Evolutionary conservation across 176 grass and related monocot genomes (phyloP).

Genomic region (Phoenix roebelenii): DNA sequence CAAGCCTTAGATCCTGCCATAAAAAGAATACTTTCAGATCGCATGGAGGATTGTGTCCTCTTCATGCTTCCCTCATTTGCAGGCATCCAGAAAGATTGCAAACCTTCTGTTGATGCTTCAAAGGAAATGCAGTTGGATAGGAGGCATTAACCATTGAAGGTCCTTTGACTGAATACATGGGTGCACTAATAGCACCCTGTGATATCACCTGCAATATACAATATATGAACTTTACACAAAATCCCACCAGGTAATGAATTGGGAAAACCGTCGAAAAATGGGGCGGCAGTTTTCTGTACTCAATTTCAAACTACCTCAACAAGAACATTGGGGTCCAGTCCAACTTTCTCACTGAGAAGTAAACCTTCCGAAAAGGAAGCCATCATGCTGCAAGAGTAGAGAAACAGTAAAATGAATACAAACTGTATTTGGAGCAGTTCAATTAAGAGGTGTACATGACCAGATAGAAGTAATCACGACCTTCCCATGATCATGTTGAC

Average conservation of each 20-base stretch:
- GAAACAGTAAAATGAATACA: constrained; percentile 5
- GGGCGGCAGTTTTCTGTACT: not conserved
- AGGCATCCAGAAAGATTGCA: constrained; percentile 1
- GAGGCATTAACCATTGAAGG: constrained; percentile 86
- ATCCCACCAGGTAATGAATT: too few species aligned
- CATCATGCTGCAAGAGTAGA: constrained; percentile 73
- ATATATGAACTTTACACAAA: too few species aligned
- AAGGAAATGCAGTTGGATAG: constrained; percentile 81
- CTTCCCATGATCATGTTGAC: constrained; percentile 94
- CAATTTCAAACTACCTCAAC: constrained; percentile 48
- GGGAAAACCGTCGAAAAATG: too few species aligned
- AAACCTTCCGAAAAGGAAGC: constrained; percentile 86
- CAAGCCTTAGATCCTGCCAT: constrained; percentile 80
- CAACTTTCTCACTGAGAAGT: constrained; percentile 67
- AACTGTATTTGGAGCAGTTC: too few species aligned
- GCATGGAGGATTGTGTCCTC: not conserved
- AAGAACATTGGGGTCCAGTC: constrained; percentile 65
- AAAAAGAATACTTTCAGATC: constrained; percentile 3
- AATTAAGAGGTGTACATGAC: too few species aligned
- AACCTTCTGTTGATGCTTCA: constrained; percentile 99
- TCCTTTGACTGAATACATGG: constrained; percentile 80
- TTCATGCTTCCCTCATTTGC: not conserved
- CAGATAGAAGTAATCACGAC: constrained; percentile 27
- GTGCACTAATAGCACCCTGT: constrained; percentile 29
- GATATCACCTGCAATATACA: constrained; percentile 39